Conservation (phyloP, 768 basidiomycete species). For the Tylopilus subfusipes region DNA sequence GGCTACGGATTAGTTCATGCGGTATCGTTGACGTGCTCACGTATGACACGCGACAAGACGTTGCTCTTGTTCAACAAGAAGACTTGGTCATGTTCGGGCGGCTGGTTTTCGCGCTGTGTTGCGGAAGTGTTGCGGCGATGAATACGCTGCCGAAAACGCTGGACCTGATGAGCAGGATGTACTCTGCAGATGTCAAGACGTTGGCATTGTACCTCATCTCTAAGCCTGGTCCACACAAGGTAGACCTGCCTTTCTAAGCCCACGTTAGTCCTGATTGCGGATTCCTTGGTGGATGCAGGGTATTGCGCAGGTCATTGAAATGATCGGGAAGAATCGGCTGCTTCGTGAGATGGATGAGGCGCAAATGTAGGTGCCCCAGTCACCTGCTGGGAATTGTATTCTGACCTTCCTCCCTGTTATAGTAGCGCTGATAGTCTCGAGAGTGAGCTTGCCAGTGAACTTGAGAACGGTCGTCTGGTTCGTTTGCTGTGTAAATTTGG, state of each 20-base stretch:
- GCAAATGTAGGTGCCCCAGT: slow-evolving; percentile 53
- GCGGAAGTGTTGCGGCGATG: slow-evolving; percentile 57
- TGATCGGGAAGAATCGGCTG: slow-evolving; percentile 63
- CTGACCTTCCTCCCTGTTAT: slow-evolving; percentile 1
- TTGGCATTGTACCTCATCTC: slow-evolving; percentile 73
- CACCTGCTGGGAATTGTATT: background rate
- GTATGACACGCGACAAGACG: slow-evolving; percentile 65
- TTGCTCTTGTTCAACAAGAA: slow-evolving; percentile 71
- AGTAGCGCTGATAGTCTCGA: slow-evolving; percentile 84
- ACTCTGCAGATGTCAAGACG: slow-evolving; percentile 80
- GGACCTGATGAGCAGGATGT: slow-evolving; percentile 68
- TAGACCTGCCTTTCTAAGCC: slow-evolving; percentile 20
- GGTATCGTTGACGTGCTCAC: slow-evolving; percentile 83
- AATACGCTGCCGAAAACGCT: slow-evolving; percentile 66
- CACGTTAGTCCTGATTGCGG: background rate
- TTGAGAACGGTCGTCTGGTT: slow-evolving; percentile 92
- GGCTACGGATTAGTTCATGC: slow-evolving; percentile 83
- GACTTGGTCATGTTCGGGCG: slow-evolving; percentile 86
- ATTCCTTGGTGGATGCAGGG: slow-evolving; percentile 38
- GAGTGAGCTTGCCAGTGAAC: slow-evolving; percentile 76
- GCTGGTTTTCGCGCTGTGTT: slow-evolving; percentile 76
- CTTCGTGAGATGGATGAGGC: slow-evolving; percentile 81
- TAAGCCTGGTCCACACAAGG: slow-evolving; percentile 67
- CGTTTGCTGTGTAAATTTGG: slow-evolving; percentile 90
- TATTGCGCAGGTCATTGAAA: slow-evolving; percentile 77